phyloP scores from a whole-genome alignment of 495 filamentous ascomycete genomes.

The Trichoderma virens region DNA sequence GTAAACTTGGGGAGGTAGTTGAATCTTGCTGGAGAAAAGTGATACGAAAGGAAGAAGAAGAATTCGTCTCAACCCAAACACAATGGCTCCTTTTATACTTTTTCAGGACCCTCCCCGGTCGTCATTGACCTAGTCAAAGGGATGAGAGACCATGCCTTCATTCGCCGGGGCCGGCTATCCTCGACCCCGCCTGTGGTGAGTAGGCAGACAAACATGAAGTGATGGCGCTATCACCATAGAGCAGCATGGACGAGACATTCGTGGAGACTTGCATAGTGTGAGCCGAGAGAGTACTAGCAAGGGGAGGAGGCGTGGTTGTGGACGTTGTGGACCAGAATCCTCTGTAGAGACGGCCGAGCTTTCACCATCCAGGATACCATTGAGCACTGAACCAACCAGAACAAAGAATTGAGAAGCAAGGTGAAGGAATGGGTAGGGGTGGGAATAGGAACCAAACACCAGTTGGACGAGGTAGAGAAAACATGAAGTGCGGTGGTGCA shows the following conservation, averaged over 20 bases:
- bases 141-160: slow-evolving; percentile 43
- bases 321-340: not conserved
- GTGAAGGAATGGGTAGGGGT: not conserved
- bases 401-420: slow-evolving; percentile 5
- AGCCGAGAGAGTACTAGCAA: not conserved
- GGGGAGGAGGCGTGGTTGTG: not conserved
- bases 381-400: slow-evolving; percentile 6
- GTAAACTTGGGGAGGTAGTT: slow-evolving; percentile 13
- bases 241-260: not conserved
- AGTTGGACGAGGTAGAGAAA: not conserved
- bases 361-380: not conserved
- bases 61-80: slow-evolving; percentile 31
- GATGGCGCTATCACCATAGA: not conserved
- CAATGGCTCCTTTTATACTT: slow-evolving; percentile 57
- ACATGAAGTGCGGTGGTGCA: slow-evolving; percentile 1
- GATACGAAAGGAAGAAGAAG: slow-evolving; percentile 52
- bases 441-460: not conserved
- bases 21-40: slow-evolving; percentile 18
- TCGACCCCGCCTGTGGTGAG: slow-evolving; percentile 31
- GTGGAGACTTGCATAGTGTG: not conserved
- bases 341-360: not conserved
- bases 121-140: slow-evolving; percentile 26
- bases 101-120: slow-evolving; percentile 22
- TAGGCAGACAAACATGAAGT: slow-evolving; percentile 3
- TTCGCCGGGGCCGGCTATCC: slow-evolving; percentile 28